Evolutionary conservation across 176 grass and related monocot species (phyloP), one percentile per base, ranked within the genome.

Genomic region (Oryza punctata): DNA sequence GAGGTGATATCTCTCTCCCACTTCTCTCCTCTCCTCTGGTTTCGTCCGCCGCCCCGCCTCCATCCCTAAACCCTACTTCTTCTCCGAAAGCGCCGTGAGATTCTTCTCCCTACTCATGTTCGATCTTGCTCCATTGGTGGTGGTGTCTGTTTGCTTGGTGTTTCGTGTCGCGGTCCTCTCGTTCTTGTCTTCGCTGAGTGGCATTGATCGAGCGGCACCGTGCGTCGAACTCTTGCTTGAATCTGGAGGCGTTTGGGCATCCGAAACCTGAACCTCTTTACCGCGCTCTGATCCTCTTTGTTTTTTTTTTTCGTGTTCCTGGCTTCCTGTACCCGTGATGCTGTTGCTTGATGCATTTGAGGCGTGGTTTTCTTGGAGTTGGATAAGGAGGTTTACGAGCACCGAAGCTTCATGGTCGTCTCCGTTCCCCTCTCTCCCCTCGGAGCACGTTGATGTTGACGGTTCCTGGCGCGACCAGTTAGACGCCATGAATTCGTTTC

Each of bases 381-480:
- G 28, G 16, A 65, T n/a, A n/a, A 40, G 13, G 45, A 63, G 41
- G 81, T 25, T 61, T 32, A 65, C 12, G 38, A 32, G 69, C 69
- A 64, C 38, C 6, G 10, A n/a, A 16, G 66, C 33, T 47, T 45
- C 47, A 28, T 27, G 28, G 60, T 69, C 47, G 69, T 69, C 18
- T 84, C 54, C 54, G 19, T 69, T 84, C 32, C 5, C 33, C 72
- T 84, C 73, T 67, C 12, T 26, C 25, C 21, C 4, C 30, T 50
- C 11, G 26, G 6, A 68, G 35, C 44, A 6, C 18, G 64, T 16
- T n/a, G 49, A 21, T 69, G 28, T 38, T 41, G 38, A 41, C 5
- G 35, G 38, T 41, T 41, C 38, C 38, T 41, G 49, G 11, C 5
- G 19, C 11, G 6, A 67, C 27, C 65, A 10, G 18, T 35, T 2